A percentile compares a stretch with the other conserved stretches of the same genome.
These are phyloP conservation scores for Xylariaceae sp. DNA, from an alignment of 2,329 filamentous ascomycete genomes.

Conservation along the genomic window DNA sequence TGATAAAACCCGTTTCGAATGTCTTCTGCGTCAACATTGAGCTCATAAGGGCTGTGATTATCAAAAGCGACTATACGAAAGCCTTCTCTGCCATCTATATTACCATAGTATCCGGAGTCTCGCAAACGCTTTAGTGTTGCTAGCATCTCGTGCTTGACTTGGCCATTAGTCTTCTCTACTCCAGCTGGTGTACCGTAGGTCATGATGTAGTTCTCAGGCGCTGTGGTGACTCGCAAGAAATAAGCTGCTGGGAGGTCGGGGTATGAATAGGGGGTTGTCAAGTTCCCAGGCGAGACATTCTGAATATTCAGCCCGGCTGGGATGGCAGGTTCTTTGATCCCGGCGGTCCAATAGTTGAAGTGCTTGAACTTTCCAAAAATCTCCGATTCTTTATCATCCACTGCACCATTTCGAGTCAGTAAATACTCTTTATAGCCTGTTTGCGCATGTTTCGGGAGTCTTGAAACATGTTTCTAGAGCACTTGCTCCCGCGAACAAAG, in stretches of 20 bases:
- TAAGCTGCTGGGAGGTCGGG: background rate
- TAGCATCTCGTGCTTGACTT: slow-evolving; percentile 3
- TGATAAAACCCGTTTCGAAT: slow-evolving; percentile 8
- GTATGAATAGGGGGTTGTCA: background rate
- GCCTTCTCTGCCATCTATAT: background rate
- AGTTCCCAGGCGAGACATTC: background rate
- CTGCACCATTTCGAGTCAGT: too few species aligned
- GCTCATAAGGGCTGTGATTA: slow-evolving; percentile 1
- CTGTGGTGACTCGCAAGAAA: background rate
- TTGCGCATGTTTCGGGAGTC: too few species aligned
- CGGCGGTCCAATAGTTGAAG: background rate
- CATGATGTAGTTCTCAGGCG: background rate
- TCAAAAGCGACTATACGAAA: slow-evolving; percentile 2
- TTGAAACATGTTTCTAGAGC: too few species aligned
- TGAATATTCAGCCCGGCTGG: background rate
- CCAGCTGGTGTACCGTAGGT: background rate
- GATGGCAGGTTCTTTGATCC: background rate
- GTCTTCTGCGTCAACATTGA: slow-evolving; percentile 2
- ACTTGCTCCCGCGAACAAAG: too few species aligned
- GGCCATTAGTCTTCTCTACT: slow-evolving; percentile 15
- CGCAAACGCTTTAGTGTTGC: background rate
- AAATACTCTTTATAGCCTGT: too few species aligned
- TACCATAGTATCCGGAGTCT: background rate
- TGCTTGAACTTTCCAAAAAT: background rate
- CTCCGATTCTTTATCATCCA: background rate